Percentiles rank a stretch among this genome's conserved stretches.
These are phyloP conservation scores for Globisporangium ultimum DNA, from an alignment of 352 stramenopile genomes.

Conservation along the genomic window DNA sequence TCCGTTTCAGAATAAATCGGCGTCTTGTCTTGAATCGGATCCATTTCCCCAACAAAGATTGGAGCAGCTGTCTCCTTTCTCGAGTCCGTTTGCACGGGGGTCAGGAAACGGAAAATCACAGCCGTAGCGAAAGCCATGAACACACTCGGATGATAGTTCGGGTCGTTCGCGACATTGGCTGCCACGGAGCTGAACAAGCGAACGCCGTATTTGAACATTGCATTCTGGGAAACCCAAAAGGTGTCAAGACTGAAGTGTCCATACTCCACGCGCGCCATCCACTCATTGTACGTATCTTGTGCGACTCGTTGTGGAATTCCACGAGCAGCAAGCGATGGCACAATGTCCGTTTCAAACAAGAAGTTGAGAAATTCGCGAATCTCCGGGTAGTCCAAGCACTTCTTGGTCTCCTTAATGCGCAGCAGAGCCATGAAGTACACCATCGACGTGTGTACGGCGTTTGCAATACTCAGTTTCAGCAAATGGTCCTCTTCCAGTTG, in stretches of 20 bases:
- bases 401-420: slow-evolving; percentile 31
- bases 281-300: slow-evolving; percentile 70
- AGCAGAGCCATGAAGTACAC: slow-evolving; percentile 74
- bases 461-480: slow-evolving; percentile 91
- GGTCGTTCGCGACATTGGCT: slow-evolving; percentile 16
- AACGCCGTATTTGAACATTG: slow-evolving; percentile 44
- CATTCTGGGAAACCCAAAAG: slow-evolving; percentile 93
- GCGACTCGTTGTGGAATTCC: slow-evolving; percentile 28
- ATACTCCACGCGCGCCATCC: slow-evolving; percentile 83
- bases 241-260: slow-evolving; percentile 88
- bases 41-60: slow-evolving; percentile 45
- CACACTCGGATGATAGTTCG: slow-evolving; percentile 25
- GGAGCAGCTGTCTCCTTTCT: slow-evolving; percentile 11
- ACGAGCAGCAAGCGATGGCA: slow-evolving; percentile 35
- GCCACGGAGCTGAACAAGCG: slow-evolving; percentile 36
- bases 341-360: slow-evolving; percentile 82
- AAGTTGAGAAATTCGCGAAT: slow-evolving; percentile 76
- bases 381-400: slow-evolving; percentile 23
- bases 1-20: slow-evolving; percentile 26
- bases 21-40: slow-evolving; percentile 31
- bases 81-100: slow-evolving; percentile 28
- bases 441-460: slow-evolving; percentile 90
- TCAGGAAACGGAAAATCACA: slow-evolving; percentile 46
- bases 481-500: slow-evolving; percentile 78
- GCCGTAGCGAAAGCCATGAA: slow-evolving; percentile 55